These are phyloP conservation scores for Ophiostoma novo-ulmi DNA, from an alignment of 2,329 filamentous ascomycete genomes.

Conservation along the genomic window DNA sequence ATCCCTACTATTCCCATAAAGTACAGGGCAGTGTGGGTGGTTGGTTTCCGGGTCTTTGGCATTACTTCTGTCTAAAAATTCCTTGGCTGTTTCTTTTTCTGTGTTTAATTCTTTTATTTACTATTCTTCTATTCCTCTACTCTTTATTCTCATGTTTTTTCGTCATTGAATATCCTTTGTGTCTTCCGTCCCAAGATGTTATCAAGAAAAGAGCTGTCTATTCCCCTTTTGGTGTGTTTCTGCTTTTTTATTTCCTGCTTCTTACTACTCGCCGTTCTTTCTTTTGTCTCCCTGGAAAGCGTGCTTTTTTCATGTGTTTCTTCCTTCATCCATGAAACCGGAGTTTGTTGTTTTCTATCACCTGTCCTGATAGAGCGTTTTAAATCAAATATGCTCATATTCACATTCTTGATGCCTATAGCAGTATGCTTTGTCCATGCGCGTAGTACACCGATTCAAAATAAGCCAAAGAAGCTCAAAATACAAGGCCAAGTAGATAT, in stretches of 20 bases:
- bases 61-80: neutral
- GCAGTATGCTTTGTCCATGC: neutral
- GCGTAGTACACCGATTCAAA: neutral
- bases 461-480: neutral
- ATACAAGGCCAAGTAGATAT: neutral
- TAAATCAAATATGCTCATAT: neutral
- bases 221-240: neutral
- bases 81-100: neutral
- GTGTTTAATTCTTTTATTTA: neutral
- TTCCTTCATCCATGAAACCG: neutral
- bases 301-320: neutral
- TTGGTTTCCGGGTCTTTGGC: neutral
- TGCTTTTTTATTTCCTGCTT: neutral
- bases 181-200: constrained; percentile 1
- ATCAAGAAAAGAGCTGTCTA: neutral
- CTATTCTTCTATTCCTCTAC: too few relatives aligned
- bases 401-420: neutral
- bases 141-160: neutral
- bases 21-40: neutral
- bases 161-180: neutral
- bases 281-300: neutral
- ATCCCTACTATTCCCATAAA: neutral
- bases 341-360: constrained; percentile 6
- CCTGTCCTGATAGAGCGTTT: neutral
- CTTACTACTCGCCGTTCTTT: neutral